phyloP scores from a whole-genome alignment of 768 basidiomycete species.

The Boletus speciosus region DNA sequence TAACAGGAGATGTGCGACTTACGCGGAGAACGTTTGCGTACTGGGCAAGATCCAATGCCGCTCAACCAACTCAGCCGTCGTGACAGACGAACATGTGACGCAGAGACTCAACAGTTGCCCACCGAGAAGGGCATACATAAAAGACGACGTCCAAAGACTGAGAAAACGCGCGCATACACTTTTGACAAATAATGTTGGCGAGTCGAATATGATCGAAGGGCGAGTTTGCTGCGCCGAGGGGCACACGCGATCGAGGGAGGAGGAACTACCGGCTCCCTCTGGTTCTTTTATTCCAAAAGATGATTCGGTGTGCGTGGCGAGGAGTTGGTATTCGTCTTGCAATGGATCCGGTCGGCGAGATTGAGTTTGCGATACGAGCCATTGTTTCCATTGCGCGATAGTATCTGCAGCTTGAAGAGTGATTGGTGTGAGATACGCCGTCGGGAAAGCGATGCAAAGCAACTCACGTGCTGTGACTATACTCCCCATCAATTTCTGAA shows the following conservation, averaged over 20 bases:
- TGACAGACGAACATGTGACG: constrained; percentile 41
- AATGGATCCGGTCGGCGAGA: constrained; percentile 10
- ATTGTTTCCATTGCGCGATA: constrained; percentile 15
- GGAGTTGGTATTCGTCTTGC: constrained; percentile 26
- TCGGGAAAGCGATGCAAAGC: too few relatives aligned
- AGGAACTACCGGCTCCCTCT: constrained; percentile 1
- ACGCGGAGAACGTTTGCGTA: constrained; percentile 81
- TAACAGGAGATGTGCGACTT: constrained; percentile 27
- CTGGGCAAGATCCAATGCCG: constrained; percentile 71
- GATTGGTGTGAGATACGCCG: not conserved
- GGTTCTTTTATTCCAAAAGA: constrained; percentile 7
- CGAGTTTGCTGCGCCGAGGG: constrained; percentile 3
- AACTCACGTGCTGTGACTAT: constrained; percentile 9
- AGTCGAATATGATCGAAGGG: constrained; percentile 19
- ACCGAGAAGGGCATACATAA: constrained; percentile 25
- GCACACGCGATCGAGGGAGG: not conserved
- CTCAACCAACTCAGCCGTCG: constrained; percentile 67
- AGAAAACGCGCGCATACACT: constrained; percentile 20
- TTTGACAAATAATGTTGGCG: constrained; percentile 14
- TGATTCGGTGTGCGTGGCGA: constrained; percentile 5
- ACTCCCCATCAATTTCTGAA: constrained; percentile 6
- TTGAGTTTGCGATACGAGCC: constrained; percentile 3
- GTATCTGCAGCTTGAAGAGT: not conserved
- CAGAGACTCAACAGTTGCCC: constrained; percentile 25
- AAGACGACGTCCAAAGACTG: constrained; percentile 29